Evolutionary conservation across 176 grass and related monocot genomes (phyloP).

Genomic region (Themeda triandra): DNA sequence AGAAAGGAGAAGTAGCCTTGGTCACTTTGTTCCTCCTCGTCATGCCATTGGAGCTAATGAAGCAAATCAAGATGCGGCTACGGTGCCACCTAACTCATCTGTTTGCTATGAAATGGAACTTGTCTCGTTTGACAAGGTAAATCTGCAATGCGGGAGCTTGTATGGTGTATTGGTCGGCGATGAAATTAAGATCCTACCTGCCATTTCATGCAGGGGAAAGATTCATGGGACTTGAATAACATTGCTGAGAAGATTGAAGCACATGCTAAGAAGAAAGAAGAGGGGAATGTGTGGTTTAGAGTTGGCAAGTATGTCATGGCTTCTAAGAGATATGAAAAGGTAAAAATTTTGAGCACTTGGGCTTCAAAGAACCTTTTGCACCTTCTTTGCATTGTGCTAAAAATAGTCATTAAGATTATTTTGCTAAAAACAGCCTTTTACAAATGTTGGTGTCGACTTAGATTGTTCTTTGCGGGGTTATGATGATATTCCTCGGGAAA

Average conservation of each 20-base stretch:
- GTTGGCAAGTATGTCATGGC: slow-evolving; percentile 62
- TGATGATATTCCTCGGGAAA: too few relatives aligned
- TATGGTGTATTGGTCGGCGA: not conserved
- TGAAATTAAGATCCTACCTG: not conserved
- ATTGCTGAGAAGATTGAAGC: slow-evolving; percentile 78
- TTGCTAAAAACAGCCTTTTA: too few relatives aligned
- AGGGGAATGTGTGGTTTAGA: slow-evolving; percentile 81
- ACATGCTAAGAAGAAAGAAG: slow-evolving; percentile 78
- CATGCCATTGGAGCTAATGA: slow-evolving; percentile 60
- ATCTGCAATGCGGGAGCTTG: not conserved
- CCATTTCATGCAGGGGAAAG: slow-evolving; percentile 50
- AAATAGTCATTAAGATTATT: too few relatives aligned
- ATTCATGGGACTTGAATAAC: too few relatives aligned
- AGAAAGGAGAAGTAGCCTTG: slow-evolving; percentile 68
- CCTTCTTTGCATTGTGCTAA: too few relatives aligned
- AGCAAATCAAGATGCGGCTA: slow-evolving; percentile 53
- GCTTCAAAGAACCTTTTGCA: too few relatives aligned
- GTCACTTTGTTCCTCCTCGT: slow-evolving; percentile 60
- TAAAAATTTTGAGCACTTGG: too few relatives aligned
- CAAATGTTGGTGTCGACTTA: too few relatives aligned
- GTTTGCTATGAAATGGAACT: slow-evolving; percentile 72
- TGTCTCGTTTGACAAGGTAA: slow-evolving; percentile 78
- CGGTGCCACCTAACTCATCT: slow-evolving; percentile 53
- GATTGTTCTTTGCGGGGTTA: too few relatives aligned
- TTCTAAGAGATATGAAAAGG: slow-evolving; percentile 85